Percentiles rank a stretch among this genome's conserved stretches.
Evolutionary conservation across 108 stramenopile species (phyloP).

Genomic region (Nannochloropsis granulata): DNA sequence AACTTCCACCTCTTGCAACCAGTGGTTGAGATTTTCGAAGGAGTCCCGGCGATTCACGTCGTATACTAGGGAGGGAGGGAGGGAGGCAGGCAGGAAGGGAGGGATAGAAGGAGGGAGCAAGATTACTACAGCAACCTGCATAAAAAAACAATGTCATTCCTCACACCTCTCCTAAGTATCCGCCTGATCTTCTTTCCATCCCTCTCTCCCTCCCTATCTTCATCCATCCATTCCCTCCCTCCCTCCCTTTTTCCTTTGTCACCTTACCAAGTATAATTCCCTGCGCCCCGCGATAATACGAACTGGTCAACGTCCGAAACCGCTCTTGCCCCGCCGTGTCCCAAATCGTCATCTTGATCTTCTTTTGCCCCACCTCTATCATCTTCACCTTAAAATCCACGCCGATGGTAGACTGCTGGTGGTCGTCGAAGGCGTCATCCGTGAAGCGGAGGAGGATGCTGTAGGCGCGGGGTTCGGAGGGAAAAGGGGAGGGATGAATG

Average conservation of each 20-base stretch:
- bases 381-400: slow-evolving; percentile 52
- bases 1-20: slow-evolving; percentile 91
- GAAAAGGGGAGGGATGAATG: not conserved
- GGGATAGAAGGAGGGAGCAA: not conserved
- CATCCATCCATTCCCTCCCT: not conserved
- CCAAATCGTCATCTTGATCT: slow-evolving; percentile 88
- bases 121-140: not conserved
- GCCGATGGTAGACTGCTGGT: slow-evolving; percentile 91
- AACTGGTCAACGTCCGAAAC: slow-evolving; percentile 90
- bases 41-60: slow-evolving; percentile 94
- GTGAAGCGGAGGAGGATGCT: slow-evolving; percentile 94
- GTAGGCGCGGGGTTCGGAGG: not conserved
- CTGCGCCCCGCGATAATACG: slow-evolving; percentile 96
- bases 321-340: slow-evolving; percentile 97
- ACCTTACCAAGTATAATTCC: slow-evolving; percentile 72
- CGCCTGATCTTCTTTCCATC: not conserved
- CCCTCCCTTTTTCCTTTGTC: not conserved
- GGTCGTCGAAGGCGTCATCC: slow-evolving; percentile 92
- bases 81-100: not conserved
- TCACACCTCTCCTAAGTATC: not conserved
- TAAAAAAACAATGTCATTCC: not conserved
- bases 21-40: slow-evolving; percentile 88
- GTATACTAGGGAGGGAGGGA: slow-evolving; percentile 45
- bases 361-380: slow-evolving; percentile 45
- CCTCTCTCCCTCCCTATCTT: not conserved